Evolutionary conservation across 352 stramenopile species (phyloP).

Genomic region (Phytophthora europaea): DNA sequence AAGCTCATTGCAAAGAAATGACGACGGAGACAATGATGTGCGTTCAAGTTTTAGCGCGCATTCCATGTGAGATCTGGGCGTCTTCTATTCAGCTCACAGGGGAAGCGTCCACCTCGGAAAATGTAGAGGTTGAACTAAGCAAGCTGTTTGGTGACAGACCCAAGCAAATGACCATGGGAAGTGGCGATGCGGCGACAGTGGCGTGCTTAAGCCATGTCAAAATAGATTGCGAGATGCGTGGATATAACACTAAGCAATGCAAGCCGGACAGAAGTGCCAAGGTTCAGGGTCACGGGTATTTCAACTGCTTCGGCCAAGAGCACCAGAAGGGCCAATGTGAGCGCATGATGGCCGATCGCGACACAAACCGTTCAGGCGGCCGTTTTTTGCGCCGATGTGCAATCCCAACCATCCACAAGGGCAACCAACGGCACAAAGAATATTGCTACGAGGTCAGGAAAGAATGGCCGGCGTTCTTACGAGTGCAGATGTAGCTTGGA

Average conservation of each 20-base stretch:
- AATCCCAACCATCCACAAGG: background rate
- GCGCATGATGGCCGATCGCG: background rate
- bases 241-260: background rate
- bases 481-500: too few relatives aligned
- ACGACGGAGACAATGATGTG: background rate
- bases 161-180: background rate
- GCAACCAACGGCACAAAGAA: background rate
- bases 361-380: constrained; percentile 12
- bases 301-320: constrained; percentile 11
- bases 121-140: background rate
- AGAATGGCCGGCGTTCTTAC: too few relatives aligned
- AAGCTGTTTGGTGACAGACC: background rate
- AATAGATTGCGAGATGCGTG: too few relatives aligned
- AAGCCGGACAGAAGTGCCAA: background rate
- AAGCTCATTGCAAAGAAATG: background rate
- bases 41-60: background rate
- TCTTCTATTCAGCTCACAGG: background rate
- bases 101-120: background rate
- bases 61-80: background rate
- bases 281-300: background rate
- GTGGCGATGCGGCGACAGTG: background rate
- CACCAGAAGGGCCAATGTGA: constrained; percentile 18
- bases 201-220: background rate
- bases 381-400: constrained; percentile 9
- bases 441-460: too few relatives aligned